These are phyloP conservation scores for Gymnopilus dilepis DNA, from an alignment of 768 basidiomycete genomes.

Conservation along the genomic window DNA sequence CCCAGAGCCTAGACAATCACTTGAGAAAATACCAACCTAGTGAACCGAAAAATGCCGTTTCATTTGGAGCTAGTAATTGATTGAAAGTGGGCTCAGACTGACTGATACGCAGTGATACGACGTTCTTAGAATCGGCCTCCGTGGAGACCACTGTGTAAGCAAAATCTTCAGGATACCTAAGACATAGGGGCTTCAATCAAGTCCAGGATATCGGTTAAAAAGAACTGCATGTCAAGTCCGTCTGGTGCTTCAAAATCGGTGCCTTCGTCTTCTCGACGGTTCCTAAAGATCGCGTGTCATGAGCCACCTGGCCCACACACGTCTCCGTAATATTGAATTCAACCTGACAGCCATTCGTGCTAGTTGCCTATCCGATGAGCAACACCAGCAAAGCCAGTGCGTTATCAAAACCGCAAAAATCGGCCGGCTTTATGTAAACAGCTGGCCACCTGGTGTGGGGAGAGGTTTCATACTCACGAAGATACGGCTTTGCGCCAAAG, in stretches of 20 bases:
- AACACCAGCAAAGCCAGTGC: neutral
- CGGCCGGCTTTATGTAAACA: neutral
- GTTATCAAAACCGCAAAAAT: neutral
- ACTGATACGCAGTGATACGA: no score
- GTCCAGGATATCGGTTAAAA: neutral
- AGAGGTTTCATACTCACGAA: neutral
- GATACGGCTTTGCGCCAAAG: neutral
- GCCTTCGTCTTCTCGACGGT: neutral
- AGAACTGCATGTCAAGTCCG: no score
- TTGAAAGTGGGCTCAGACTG: neutral
- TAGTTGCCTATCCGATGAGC: neutral
- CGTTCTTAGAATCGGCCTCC: no score
- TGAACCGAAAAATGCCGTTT: neutral
- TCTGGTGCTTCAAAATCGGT: no score
- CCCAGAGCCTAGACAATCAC: neutral
- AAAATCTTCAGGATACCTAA: no score
- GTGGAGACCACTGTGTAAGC: no score
- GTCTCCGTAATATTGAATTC: neutral
- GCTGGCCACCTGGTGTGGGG: neutral
- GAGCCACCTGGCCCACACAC: constrained; percentile 8
- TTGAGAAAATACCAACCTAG: neutral
- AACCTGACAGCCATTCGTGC: neutral
- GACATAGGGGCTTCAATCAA: neutral
- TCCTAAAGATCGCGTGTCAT: constrained; percentile 4
- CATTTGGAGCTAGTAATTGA: neutral